Base-by-base conservation (phyloP, 148 eudicot genomes). In the Tetragonia tetragonoides region DNA sequence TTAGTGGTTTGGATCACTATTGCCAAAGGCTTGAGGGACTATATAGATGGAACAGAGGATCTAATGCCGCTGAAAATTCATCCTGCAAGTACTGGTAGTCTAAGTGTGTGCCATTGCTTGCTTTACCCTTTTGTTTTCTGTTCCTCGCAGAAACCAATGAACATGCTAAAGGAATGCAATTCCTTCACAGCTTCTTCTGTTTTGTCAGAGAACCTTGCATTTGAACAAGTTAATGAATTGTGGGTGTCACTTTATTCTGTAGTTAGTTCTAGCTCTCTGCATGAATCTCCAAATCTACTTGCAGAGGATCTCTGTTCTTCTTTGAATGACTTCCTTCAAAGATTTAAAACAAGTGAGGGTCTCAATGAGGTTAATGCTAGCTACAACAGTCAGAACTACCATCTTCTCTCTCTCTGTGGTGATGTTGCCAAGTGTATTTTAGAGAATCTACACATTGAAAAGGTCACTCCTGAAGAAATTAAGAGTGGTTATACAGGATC, bases 161-260 rank as follows among this genome's bases (percentile, higher is more conserved):
- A 46, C 23, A 69, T 73, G 15, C 38, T n/a, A 67, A 74, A 79
- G 77, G 57, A 46, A n/a, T 70, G 54, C 75, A 67, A 69, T 18
- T 42, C 75, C 54, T 23, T 67, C 61, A 71, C 57, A 57, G 80
- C 71, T 63, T 70, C 81, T 69, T 24, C 47, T 16, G 42, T 75
- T 73, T 86, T 76, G 7, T 72, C 75, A 15, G 68, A 60, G 14
- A 73, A 76, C 23, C 77, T 74, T 66, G 83, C 83, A 79, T 81
- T 80, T 74, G 85, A 86, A 73, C 73, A 80, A 76, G 92, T 84
- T 42, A 59, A 68, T 65, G 84, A 89, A 71, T 73, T 61, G 51
- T 94, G 98, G 98, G 81, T 78, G 63, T 83, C 84, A 28, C 90
- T 94, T 65, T 94, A 85, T 87, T 83, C 78, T 73, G 83, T 81